Evolutionary conservation across 176 grass and related monocot species (phyloP), one percentile per base, ranked within the genome.

Genomic region (Phyllostachys edulis): DNA sequence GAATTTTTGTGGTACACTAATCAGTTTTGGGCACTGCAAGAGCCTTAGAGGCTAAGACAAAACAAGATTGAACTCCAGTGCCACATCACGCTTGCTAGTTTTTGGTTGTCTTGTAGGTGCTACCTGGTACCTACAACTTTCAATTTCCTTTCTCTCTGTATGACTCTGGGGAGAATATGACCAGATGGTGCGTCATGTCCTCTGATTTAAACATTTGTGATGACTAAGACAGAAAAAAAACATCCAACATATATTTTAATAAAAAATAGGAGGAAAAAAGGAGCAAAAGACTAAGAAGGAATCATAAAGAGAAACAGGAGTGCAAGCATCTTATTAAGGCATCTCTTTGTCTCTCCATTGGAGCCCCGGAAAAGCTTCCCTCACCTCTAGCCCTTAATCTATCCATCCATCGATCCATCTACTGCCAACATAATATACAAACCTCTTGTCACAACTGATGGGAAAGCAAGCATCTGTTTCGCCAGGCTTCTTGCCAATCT

Each of bases 271-370:
- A 5, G 15, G 54, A 29, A 77, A 18, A 44, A 9, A 63, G 32
- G 36, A 64, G 42, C 29, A 64, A 42, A 59, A 73, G 24, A 47
- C 32, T 65, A 51, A 40, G 42, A 64, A 55, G 67, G 42, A 72
- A 69, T 59, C 42, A 40, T 27, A 86, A 52, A 63, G 42, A 86
- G 68, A 50, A 86, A 63, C 66, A 79, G 55, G 85, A 80, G 77
- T 54, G 47, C 68, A 80, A 66, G 85, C 77, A 86, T 86, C 76
- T 54, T 55, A 73, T 73, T 66, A 36, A 44, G 77, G 85, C 85
- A 86, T 86, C 84, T 73, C 32, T 18, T 62, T 51, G 57, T 73
- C 84, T 66, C 7, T 23, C 20, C 12, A 23, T 63, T 86, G 55
- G 66, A 71, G 75, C 77, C 46, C 66, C 56, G 67, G 36, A 66